Evolutionary conservation across 1,139 yeast genomes (phyloP).

Genomic region (Taphrina pruni): DNA sequence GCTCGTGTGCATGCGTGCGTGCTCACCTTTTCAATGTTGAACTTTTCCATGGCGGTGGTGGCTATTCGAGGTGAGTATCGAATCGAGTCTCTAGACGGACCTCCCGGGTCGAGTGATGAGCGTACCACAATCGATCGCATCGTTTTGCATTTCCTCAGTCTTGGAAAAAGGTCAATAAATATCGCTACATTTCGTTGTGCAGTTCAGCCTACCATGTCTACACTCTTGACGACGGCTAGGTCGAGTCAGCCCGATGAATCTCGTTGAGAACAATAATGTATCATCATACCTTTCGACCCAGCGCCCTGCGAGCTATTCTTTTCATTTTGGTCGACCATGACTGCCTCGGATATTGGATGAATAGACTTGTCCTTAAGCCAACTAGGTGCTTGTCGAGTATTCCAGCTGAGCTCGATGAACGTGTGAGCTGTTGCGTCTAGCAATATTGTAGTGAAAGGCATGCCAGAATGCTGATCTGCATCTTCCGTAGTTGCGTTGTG

Average conservation of each 20-base stretch:
- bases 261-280: background rate
- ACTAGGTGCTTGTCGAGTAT: no score
- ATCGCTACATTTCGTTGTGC: background rate
- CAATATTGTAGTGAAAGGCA: no score
- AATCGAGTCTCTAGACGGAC: no score
- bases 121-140: conserved; percentile 51
- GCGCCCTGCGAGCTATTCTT: conserved; percentile 22
- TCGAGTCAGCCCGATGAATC: background rate
- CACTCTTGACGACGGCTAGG: conserved; percentile 55
- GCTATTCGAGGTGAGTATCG: conserved; percentile 54
- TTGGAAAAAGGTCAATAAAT: conserved; percentile 36
- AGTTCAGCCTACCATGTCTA: conserved; percentile 53
- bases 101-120: background rate
- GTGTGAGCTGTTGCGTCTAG: no score
- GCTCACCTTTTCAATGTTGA: conserved; percentile 57
- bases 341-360: background rate
- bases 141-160: conserved; percentile 51
- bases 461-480: no score
- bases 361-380: no score
- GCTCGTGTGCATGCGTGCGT: background rate
- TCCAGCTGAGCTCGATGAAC: no score
- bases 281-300: conserved; percentile 27
- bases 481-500: no score
- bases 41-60: conserved; percentile 64
- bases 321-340: conserved; percentile 32